Evolutionary conservation across 257 asterid species (phyloP), one percentile per base, ranked within the genome.

Genomic region (Solanum infundibuliforme): DNA sequence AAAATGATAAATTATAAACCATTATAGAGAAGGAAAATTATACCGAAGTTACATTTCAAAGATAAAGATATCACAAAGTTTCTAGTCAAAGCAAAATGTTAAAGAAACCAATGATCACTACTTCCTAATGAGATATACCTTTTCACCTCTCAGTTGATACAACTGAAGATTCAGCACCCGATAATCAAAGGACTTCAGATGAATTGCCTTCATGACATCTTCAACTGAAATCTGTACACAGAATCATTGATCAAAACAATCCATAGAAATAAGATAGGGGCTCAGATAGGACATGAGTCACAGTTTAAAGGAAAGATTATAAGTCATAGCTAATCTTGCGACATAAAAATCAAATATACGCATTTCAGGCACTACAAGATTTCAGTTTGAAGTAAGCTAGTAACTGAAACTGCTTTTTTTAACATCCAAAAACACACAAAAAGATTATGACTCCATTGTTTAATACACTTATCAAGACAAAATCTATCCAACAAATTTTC

Each of bases 111-210:
- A 71, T 34, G 84, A 41, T n/a, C 65, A 85, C 55, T 9, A 27
- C 39, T 41, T 77, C 79, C 83, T 41, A 76, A 82, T 48, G 48
- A 41, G 68, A 27, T 66, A 87, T 93, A 97, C 99, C 98, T 92
- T 90, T 91, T 93, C 95, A 62, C 94, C 92, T 88, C 90, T 92
- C 87, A 97, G 90, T 91, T 94, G 99, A 90, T 94, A 97, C 69
- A 97, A 86, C 73, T 96, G 92, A 89, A 96, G 98, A 93, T 96
- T 95, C 90, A 97, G 93, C 89, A 96, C 96, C 52, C 98, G 94
- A 88, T 94, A 96, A 89, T 97, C 99, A 36, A 97, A 97, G 72
- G 99, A 97, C 91, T 97, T 97, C 91, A 96, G 90, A 90, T 91
- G 95, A 86, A 94, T 92, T 65, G 99, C 99, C 91, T 90, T 93